A percentile compares a stretch with the other conserved stretches of the same genome.
Conservation (phyloP, 2,329 filamentous ascomycete genomes). For the Epichloe elymi region DNA sequence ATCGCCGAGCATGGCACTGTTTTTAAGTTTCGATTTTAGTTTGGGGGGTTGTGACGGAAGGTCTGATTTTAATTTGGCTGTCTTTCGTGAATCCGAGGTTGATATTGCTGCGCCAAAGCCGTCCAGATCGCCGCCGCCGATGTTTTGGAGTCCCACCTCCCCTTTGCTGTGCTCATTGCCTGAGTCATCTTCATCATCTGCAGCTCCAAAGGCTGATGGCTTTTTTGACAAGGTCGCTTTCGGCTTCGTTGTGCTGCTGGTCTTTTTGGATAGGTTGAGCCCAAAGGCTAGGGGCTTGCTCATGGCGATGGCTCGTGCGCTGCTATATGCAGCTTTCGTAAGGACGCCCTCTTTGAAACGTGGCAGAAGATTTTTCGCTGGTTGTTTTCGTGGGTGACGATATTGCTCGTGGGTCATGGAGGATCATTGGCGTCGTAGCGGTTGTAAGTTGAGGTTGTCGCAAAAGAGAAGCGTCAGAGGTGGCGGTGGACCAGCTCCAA, state of each 20-base stretch:
- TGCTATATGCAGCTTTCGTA: background rate
- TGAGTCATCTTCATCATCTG: conserved; percentile 38
- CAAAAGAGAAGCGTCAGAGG: background rate
- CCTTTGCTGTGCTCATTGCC: conserved; percentile 33
- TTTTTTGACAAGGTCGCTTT: conserved; percentile 29
- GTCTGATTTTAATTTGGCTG: conserved; percentile 19
- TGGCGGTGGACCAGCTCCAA: background rate
- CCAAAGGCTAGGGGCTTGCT: conserved; percentile 41
- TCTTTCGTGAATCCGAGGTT: conserved; percentile 17
- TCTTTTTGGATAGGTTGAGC: conserved; percentile 48
- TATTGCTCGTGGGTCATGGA: background rate
- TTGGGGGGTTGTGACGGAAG: conserved; percentile 27
- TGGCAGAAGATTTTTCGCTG: background rate
- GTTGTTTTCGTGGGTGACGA: background rate
- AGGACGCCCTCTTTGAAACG: background rate
- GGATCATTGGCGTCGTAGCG: background rate
- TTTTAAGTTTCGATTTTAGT: conserved; percentile 28
- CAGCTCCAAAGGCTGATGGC: conserved; percentile 46
- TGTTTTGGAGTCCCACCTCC: conserved; percentile 35
- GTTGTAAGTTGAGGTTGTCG: background rate
- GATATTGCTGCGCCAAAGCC: conserved; percentile 24
- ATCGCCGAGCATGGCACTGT: conserved; percentile 43
- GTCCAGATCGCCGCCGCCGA: conserved; percentile 53
- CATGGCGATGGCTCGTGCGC: conserved; percentile 20
- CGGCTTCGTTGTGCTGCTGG: conserved; percentile 32